A percentile compares a stretch with the other conserved stretches of the same genome.
These are phyloP conservation scores for Monilinia vaccinii-corymbosi DNA, from an alignment of 2,329 filamentous ascomycete species.

Conservation along the genomic window DNA sequence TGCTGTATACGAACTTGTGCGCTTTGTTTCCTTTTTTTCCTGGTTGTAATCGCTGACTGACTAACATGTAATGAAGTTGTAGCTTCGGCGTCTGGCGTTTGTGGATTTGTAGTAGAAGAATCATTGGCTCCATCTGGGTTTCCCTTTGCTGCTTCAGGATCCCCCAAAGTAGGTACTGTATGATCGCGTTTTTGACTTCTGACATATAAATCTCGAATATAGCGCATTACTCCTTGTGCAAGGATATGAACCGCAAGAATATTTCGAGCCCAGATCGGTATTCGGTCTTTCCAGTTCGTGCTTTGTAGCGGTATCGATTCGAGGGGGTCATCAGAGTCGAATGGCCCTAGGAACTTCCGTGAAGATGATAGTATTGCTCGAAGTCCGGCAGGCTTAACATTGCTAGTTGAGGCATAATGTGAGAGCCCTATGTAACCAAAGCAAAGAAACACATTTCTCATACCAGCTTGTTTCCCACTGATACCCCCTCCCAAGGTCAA, in stretches of 20 bases:
- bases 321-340: slow-evolving; percentile 38
- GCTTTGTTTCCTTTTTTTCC: slow-evolving; percentile 84
- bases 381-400: slow-evolving; percentile 23
- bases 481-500: slow-evolving; percentile 80
- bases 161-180: slow-evolving; percentile 37
- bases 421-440: slow-evolving; percentile 50
- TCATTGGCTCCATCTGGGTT: slow-evolving; percentile 43
- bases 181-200: slow-evolving; percentile 48
- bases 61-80: slow-evolving; percentile 18
- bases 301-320: slow-evolving; percentile 36
- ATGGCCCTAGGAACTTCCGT: slow-evolving; percentile 19
- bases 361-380: slow-evolving; percentile 24
- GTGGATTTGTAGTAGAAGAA: slow-evolving; percentile 23
- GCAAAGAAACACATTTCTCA: slow-evolving; percentile 63
- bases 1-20: slow-evolving; percentile 85
- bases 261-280: slow-evolving; percentile 59
- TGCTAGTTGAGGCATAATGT: slow-evolving; percentile 25
- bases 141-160: slow-evolving; percentile 54
- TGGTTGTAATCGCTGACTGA: slow-evolving; percentile 45
- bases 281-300: slow-evolving; percentile 41
- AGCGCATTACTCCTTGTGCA: slow-evolving; percentile 62
- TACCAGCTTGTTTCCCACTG: slow-evolving; percentile 56
- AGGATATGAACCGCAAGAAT: slow-evolving; percentile 66
- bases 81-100: slow-evolving; percentile 21
- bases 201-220: slow-evolving; percentile 60